Percentiles rank a stretch among this genome's conserved stretches.
Evolutionary conservation across 1,139 yeast genomes (phyloP).

Genomic region (Torulaspora globosa): DNA sequence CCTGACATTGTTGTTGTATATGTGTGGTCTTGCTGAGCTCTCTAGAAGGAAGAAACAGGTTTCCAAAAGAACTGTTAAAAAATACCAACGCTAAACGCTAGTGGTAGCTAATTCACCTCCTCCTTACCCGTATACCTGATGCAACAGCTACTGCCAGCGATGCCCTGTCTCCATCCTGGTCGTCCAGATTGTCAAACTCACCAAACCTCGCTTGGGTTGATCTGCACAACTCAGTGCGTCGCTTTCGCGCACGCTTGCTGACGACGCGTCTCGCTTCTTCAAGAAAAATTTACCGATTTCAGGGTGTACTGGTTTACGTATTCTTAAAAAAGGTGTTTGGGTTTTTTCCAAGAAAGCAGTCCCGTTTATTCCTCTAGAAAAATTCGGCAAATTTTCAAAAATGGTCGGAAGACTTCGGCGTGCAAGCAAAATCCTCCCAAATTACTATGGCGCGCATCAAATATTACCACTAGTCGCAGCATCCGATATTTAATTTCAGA

Average conservation of each 20-base stretch:
- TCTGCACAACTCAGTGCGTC: conserved; percentile 1
- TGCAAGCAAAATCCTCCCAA: not conserved
- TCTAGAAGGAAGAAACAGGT: not conserved
- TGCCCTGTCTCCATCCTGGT: not conserved
- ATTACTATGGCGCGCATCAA: not conserved
- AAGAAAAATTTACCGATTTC: not conserved
- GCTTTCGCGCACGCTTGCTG: not conserved
- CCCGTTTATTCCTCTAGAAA: too few species aligned
- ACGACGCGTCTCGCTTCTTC: not conserved
- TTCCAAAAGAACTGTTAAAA: not conserved
- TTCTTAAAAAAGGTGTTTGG: not conserved
- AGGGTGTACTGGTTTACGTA: not conserved
- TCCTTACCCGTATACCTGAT: not conserved
- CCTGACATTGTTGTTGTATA: conserved; percentile 57
- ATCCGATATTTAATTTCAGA: too few species aligned
- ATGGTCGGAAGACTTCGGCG: not conserved
- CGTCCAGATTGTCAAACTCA: conserved; percentile 2
- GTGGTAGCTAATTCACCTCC: not conserved
- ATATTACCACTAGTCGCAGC: too few species aligned
- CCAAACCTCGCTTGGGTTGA: conserved; percentile 1
- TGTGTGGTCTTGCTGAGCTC: conserved; percentile 14
- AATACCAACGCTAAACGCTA: not conserved
- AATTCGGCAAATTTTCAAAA: too few species aligned
- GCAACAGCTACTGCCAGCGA: not conserved
- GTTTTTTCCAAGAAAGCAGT: not conserved